A percentile compares a stretch with the other conserved stretches of the same genome.
Evolutionary conservation across 1,284 basidiomycete genomes (phyloP).

Genomic region (Tilletia indica): DNA sequence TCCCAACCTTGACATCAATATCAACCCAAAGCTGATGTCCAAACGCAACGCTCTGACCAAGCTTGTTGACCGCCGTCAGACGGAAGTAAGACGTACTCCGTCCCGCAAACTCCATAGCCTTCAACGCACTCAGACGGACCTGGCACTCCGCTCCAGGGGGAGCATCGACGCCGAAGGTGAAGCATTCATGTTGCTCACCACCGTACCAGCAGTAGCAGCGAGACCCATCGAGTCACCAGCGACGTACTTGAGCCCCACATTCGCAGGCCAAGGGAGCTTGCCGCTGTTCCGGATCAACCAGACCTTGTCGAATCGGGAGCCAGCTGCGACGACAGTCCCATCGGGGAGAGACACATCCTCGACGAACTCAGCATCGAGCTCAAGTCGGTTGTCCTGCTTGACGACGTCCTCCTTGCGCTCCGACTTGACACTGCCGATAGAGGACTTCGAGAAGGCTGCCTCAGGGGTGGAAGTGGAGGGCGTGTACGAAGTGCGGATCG

Average conservation of each 20-base stretch:
- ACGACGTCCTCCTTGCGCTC: neutral
- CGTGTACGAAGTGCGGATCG: neutral
- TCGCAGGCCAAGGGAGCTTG: constrained; percentile 66
- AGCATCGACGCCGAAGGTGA: constrained; percentile 55
- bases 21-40: constrained; percentile 71
- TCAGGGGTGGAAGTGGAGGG: neutral
- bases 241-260: constrained; percentile 64
- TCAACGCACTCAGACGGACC: constrained; percentile 69
- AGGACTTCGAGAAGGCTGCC: neutral
- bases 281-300: constrained; percentile 74
- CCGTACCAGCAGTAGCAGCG: neutral
- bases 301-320: constrained; percentile 77
- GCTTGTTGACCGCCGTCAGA: constrained; percentile 64
- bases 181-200: constrained; percentile 32
- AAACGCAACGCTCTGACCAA: constrained; percentile 60
- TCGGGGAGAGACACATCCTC: constrained; percentile 70
- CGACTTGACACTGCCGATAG: neutral
- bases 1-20: constrained; percentile 21
- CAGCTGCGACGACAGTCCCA: constrained; percentile 74
- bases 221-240: constrained; percentile 64
- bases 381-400: constrained; percentile 15
- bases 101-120: constrained; percentile 73
- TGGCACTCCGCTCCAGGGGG: constrained; percentile 66
- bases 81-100: constrained; percentile 74
- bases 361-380: constrained; percentile 64